Percentiles rank a stretch among this genome's conserved stretches.
Evolutionary conservation across 208 protist species (phyloP).

Genomic region (Leishmania gerbilli): DNA sequence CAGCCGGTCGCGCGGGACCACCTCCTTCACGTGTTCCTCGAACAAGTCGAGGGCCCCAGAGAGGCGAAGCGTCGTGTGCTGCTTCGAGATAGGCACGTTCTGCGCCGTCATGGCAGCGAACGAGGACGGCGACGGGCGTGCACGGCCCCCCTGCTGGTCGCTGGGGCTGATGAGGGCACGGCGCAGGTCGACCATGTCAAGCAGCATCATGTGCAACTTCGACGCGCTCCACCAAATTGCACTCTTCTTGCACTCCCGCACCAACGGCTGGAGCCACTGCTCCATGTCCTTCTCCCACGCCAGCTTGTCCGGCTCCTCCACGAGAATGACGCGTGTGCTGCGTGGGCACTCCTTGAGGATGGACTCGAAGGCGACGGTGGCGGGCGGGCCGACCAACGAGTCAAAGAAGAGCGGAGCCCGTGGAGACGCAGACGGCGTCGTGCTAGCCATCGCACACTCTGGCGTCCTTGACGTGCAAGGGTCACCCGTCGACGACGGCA

Average conservation of each 20-base stretch:
- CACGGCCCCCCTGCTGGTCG: slow-evolving; percentile 1
- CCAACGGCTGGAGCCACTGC: slow-evolving; percentile 42
- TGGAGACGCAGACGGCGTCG: background rate
- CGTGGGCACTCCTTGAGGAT: slow-evolving; percentile 75
- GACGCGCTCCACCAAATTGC: slow-evolving; percentile 17
- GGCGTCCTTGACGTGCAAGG: background rate
- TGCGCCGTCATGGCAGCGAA: slow-evolving; percentile 18
- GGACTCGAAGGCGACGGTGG: slow-evolving; percentile 77
- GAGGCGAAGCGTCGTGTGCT: slow-evolving; percentile 33
- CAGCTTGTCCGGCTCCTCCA: slow-evolving; percentile 82
- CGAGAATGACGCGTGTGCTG: slow-evolving; percentile 77
- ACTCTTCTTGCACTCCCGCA: slow-evolving; percentile 40
- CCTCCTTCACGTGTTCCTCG: slow-evolving; percentile 72
- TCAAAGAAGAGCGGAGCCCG: slow-evolving; percentile 42
- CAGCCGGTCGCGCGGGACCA: slow-evolving; percentile 74
- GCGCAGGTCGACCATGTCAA: slow-evolving; percentile 58
- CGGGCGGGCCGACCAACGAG: slow-evolving; percentile 74
- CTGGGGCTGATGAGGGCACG: slow-evolving; percentile 27
- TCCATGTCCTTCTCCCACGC: slow-evolving; percentile 70
- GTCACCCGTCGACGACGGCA: background rate
- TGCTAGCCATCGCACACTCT: background rate
- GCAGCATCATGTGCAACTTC: slow-evolving; percentile 55
- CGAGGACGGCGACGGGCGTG: slow-evolving; percentile 14
- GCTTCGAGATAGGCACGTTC: slow-evolving; percentile 34
- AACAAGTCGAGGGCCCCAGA: slow-evolving; percentile 65